Base-by-base conservation (phyloP, 75 land plant genomes). In the Selaginella moellendorffii region DNA sequence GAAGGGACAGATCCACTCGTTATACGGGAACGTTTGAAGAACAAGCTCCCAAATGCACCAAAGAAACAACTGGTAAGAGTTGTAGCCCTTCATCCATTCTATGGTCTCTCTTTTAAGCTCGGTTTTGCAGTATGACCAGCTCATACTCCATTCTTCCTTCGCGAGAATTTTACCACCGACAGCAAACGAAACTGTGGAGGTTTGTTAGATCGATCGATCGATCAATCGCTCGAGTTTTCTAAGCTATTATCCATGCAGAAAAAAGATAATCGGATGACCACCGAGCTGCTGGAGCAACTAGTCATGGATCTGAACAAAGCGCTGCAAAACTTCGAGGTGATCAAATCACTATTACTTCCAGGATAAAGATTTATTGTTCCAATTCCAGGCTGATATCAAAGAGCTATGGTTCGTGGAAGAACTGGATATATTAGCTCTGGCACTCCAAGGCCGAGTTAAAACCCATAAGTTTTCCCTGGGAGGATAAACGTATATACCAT, bases 361-460 rank as follows among this genome's bases (percentile, higher is more conserved):
- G n/a, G n/a, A n/a, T n/a, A n/a, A n/a, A n/a, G n/a, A n/a, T n/a
- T n/a, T n/a, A n/a, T n/a, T n/a, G n/a, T n/a, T n/a, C n/a, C n/a
- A n/a, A n/a, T n/a, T n/a, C n/a, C 85, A 90, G 97, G 90, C 93
- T 26, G 54, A 23, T 2, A 72, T 90, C 1, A 74, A 81, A 0
- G 93, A 90, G 71, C 81, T 90, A n/a, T 90, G 97, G 97, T 90
- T 69, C 64, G 97, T 90, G 19, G 93, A 90, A 65, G 97, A 90
- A 62, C 77, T 80, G 29, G 97, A 90, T 72, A 70, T 90, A 54
- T 64, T 90, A 62, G 97, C 97, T 23, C 80, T 90, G 69, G 97
- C 97, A 22, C 54, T 90, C 54, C 66, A 90, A 65, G 97, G 97
- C 42, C 74, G 80, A 46, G 75, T 80, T 64, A 82, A 78, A 69